Evolutionary conservation across 371 early-diverging fungal genomes (phyloP), one percentile per base, ranked within the genome.

Genomic region (Haplosporangium sp.): DNA sequence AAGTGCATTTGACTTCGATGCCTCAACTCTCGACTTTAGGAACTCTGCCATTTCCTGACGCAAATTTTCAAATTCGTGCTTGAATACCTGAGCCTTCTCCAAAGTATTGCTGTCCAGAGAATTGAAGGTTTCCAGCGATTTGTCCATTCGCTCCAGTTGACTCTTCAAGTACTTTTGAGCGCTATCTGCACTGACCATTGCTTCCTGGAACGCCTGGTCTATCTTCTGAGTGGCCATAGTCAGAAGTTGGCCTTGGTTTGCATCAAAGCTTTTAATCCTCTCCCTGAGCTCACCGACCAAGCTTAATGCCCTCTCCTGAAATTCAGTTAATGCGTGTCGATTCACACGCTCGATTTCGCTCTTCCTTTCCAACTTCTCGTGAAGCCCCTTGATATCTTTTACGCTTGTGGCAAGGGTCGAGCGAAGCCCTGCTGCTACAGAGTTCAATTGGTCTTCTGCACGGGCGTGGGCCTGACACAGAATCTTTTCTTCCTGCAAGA

Each of bases 381-480:
- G 86, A 19, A 91, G 76, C 9, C 86, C 84, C 17, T 84, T 69
- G 53, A 85, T 83, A 63, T 91, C 90, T 40, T 76, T 76, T 40
- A 88, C 82, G 55, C 86, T 88, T 9, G 76, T 68, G 34, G 76
- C 56, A 50, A 90, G 65, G 3, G 87, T 84, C 3, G 65, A 45
- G 2, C 85, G 85, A 27, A 89, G 71, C 0, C 81, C 85, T 38
- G 82, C 65, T 0, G 89, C 88, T 2, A 89, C 63, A 0, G 77
- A 45, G 64, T 90, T 77, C 9, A 89, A 70, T 35, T 79, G 66
- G 35, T 77, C 71, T 60, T 88, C 90, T 3, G 89, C 86, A 19
- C 77, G 74, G 10, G 84, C 83, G 69, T 90, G 88, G 0, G 89
- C 90, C 35, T 87, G 86, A 47, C 69, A 75, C 61, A 85, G 61